phyloP scores from a whole-genome alignment of 306 rosid species.

The Spatholobus suberectus region DNA sequence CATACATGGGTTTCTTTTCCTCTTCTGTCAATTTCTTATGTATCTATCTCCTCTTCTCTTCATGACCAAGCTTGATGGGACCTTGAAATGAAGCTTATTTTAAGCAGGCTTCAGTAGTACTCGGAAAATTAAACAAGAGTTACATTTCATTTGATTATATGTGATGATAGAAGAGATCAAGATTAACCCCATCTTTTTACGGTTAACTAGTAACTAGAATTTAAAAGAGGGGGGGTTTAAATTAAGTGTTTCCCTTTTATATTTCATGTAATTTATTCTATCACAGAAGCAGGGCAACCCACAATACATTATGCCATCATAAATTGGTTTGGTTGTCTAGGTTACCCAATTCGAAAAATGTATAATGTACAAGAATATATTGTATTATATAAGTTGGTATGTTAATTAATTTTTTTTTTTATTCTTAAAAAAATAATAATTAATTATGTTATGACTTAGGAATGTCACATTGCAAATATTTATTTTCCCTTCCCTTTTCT shows the following conservation, averaged over 20 bases:
- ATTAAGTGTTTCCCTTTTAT: not conserved
- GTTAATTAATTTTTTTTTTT: too few species aligned
- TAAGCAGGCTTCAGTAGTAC: slow-evolving; percentile 52
- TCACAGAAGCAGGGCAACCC: slow-evolving; percentile 24
- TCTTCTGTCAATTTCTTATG: slow-evolving; percentile 28
- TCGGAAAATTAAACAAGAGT: slow-evolving; percentile 31
- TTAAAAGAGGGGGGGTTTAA: not conserved
- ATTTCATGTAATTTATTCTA: slow-evolving; percentile 46
- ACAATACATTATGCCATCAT: not conserved
- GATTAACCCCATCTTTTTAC: slow-evolving; percentile 44
- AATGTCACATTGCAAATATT: not conserved
- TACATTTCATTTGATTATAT: slow-evolving; percentile 25
- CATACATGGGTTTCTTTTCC: slow-evolving; percentile 38
- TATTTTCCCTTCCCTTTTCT: too few species aligned
- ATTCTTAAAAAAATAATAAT: too few species aligned
- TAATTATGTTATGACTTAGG: not conserved
- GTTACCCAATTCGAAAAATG: not conserved
- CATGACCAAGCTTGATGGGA: slow-evolving; percentile 42
- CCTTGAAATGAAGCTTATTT: slow-evolving; percentile 59
- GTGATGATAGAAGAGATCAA: slow-evolving; percentile 33
- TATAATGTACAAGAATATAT: slow-evolving; percentile 38
- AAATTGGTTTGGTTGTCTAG: not conserved
- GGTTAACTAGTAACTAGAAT: slow-evolving; percentile 44
- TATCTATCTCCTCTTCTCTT: slow-evolving; percentile 30
- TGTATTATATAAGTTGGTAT: not conserved